Base-by-base conservation (phyloP, 2,329 filamentous ascomycete species). In the Didymella lethalis region DNA sequence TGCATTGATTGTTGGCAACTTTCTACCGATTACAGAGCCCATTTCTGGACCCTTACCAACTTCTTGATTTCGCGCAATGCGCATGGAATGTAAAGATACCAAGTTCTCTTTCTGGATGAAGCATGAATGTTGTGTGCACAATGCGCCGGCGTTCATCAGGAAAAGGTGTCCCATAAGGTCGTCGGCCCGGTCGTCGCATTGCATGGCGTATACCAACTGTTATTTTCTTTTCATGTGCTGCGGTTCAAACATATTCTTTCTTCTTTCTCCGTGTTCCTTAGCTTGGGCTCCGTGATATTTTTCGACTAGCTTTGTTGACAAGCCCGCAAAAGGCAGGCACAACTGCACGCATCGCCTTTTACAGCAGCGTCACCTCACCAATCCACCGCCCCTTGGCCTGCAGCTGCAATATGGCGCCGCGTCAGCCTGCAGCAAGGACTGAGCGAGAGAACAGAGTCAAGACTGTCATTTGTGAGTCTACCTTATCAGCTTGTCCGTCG, bases 1-100 rank as follows among this genome's bases (percentile, higher is more conserved):
- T 50, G 93, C 92, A 50, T 82, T 99, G 64, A 99, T 99, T 72
- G 90, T 99, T 48, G 95, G 95, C 48, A 99, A 99, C 75, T 99
- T 99, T 77, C 79, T 99, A 62, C 95, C 95, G 2, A 93, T 96
- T 74, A 88, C 93, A 70, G 72, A 75, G n/a, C 64, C 67, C 11
- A 67, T 66, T 2, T 66, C 73, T 23, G 64, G 66, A 12, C 56
- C 65, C 38, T 23, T 68, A n/a, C 53, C 68, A 26, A 59, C 59
- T 38, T 54, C 56, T 31, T 63, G 56, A 23, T 66, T 50, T 1
- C 51, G 28, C 25, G 20, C 18, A 10, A 5, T 29, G 18, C 18
- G 25, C 23, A 28, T 28, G 18, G 23, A 28, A 16, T 59, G 47
- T 51, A 54, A 1, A 54, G 11, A 43, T 47, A 31, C 7, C 40